Base-by-base conservation (phyloP, 2,329 filamentous ascomycete species). In the Phialophora macrospora region DNA sequence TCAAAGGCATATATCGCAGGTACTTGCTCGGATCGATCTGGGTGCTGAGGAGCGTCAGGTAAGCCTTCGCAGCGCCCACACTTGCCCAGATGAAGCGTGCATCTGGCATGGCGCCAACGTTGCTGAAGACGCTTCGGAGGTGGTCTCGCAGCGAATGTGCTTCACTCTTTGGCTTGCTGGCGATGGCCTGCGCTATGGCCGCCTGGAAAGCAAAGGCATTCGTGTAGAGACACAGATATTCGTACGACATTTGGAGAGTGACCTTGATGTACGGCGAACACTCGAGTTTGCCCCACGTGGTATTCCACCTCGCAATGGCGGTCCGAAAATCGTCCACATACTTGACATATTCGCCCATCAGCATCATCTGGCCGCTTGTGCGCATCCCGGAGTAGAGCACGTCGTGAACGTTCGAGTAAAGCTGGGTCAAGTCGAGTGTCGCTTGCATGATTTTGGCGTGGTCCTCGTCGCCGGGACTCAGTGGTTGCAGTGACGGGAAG, bases 181-280 rank as follows among this genome's bases (percentile, higher is more conserved):
- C 81, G 69, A 77, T 76, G 62, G 76, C 84, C 72, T 82, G 84
- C 71, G 77, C 86, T 57, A 85, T 86, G 0, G 88, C 90, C 2
- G 89, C 89, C 73, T 92, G 89, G 70, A 91, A 91, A 1, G 89
- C 89, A 73, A 91, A 92, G 0, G 89, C 89, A 65, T 90, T 91
- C 57, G 89, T 90, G 74, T 92, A 92, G 0, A 92, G 81, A 6
- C 89, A 83, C 1, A 92, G 78, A 72, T 91, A 92, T 70, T 91
- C 88, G 72, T 90, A 91, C 0, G 88, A 90, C 72, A 92, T 82
- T 26, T 90, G 80, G 2, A 92, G 77, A 4, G 85, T 89, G 3
- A 87, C 85, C 74, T 90, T 90, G 68, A 91, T 84, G 5, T 85
- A 84, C 1, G 85, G 82, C 1, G 88, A 89, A 73, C 88, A 90